These are phyloP conservation scores for Diutina catenulata DNA, from an alignment of 1,139 yeast genomes.

Conservation along the genomic window DNA sequence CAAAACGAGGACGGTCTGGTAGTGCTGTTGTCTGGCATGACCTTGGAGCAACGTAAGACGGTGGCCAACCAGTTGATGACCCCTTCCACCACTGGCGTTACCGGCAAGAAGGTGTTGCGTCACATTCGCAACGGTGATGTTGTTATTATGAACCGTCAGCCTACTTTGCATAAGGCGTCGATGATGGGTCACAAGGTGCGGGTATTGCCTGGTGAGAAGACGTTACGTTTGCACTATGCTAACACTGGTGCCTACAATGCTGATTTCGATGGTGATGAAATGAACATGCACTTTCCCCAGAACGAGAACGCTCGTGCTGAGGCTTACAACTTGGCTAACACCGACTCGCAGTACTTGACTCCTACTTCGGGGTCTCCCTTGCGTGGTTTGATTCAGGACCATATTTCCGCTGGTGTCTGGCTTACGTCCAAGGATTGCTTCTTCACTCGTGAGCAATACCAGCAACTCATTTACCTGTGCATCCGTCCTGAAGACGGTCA, in stretches of 20 bases:
- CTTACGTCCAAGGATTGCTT: slow-evolving; percentile 84
- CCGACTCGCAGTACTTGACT: slow-evolving; percentile 93
- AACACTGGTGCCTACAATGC: slow-evolving; percentile 99
- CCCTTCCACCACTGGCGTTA: slow-evolving; percentile 49
- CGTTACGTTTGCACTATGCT: slow-evolving; percentile 93
- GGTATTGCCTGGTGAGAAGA: slow-evolving; percentile 94
- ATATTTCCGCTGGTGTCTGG: slow-evolving; percentile 98
- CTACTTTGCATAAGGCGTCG: slow-evolving; percentile 96
- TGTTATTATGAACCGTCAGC: slow-evolving; percentile 97
- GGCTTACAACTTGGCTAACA: slow-evolving; percentile 88
- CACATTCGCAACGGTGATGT: slow-evolving; percentile 93
- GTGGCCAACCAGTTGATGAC: slow-evolving; percentile 89
- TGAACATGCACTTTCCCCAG: slow-evolving; percentile 99
- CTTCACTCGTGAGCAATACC: slow-evolving; percentile 84
- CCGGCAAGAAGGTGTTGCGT: slow-evolving; percentile 87
- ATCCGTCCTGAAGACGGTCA: slow-evolving; percentile 98
- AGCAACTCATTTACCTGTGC: slow-evolving; percentile 88
- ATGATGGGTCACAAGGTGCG: slow-evolving; percentile 99
- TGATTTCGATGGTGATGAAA: slow-evolving; percentile 99
- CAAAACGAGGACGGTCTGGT: slow-evolving; percentile 95
- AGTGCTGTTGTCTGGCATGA: slow-evolving; percentile 78
- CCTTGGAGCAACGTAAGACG: slow-evolving; percentile 90
- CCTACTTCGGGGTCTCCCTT: slow-evolving; percentile 98
- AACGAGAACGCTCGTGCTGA: slow-evolving; percentile 96
- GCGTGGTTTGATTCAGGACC: slow-evolving; percentile 98